Evolutionary conservation across 2,329 filamentous ascomycete genomes (phyloP).

Genomic region (Curvularia sp.): DNA sequence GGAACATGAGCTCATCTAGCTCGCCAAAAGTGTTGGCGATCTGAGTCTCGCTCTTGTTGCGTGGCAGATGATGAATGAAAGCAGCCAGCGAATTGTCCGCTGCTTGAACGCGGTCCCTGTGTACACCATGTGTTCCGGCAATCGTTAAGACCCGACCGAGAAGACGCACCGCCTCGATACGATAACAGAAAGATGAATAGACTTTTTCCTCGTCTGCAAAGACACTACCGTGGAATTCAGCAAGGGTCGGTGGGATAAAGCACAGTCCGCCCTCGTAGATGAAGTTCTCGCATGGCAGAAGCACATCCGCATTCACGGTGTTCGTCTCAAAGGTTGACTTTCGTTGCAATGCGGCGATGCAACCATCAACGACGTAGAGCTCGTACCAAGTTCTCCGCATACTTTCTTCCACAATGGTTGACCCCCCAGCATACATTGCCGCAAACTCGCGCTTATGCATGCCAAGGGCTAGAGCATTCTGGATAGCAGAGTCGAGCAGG

Average conservation of each 20-base stretch:
- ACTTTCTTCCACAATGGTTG: conserved; percentile 75
- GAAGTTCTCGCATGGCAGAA: conserved; percentile 78
- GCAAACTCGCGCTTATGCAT: conserved; percentile 75
- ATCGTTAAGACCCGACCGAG: conserved; percentile 72
- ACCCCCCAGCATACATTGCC: conserved; percentile 64
- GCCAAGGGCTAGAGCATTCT: conserved; percentile 75
- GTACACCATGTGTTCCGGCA: conserved; percentile 27
- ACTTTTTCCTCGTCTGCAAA: conserved; percentile 72
- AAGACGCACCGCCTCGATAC: conserved; percentile 78
- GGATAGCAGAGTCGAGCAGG: conserved; percentile 70
- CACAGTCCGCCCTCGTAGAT: conserved; percentile 55
- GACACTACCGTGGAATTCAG: conserved; percentile 74
- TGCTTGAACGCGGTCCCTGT: conserved; percentile 55
- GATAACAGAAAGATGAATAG: conserved; percentile 84
- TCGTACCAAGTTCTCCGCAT: conserved; percentile 90
- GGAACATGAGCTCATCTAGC: conserved; percentile 86
- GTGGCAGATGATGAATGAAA: conserved; percentile 78
- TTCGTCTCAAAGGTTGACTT: conserved; percentile 71
- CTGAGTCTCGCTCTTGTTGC: conserved; percentile 66
- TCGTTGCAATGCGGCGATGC: conserved; percentile 78
- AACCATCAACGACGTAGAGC: conserved; percentile 76
- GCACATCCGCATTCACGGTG: conserved; percentile 70
- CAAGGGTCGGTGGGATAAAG: conserved; percentile 58
- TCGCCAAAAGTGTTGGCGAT: conserved; percentile 71
- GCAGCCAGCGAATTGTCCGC: conserved; percentile 69